Conservation (phyloP, 2,329 filamentous ascomycete species). For the Rhynchosporium agropyri region DNA sequence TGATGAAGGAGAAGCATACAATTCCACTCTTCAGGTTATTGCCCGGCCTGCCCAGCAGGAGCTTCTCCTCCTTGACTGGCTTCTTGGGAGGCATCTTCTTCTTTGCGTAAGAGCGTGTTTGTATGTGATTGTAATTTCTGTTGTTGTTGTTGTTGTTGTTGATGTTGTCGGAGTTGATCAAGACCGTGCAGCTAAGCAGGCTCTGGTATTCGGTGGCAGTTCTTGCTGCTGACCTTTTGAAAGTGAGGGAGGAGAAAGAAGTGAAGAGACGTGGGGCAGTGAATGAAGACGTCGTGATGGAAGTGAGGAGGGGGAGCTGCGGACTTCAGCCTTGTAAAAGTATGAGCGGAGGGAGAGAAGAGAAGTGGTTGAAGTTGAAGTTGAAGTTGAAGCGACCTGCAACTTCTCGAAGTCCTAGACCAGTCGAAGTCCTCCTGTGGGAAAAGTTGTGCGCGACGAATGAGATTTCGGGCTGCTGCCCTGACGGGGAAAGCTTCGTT, state of each 20-base stretch:
- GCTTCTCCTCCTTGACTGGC: conserved; percentile 86
- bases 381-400: too few species aligned
- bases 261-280: conserved; percentile 48
- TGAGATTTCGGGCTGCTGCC: conserved; percentile 18
- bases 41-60: conserved; percentile 91
- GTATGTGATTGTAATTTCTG: conserved; percentile 3
- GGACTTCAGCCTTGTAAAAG: conserved; percentile 35
- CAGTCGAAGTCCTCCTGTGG: conserved; percentile 25
- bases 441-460: conserved; percentile 33
- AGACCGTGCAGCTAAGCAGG: conserved; percentile 44
- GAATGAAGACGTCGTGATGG: conserved; percentile 39
- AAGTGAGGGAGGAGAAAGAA: conserved; percentile 54
- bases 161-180: conserved; percentile 51
- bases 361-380: neutral
- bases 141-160: conserved; percentile 4
- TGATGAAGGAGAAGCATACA: conserved; percentile 57
- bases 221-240: conserved; percentile 52
- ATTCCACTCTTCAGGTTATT: conserved; percentile 99
- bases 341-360: conserved; percentile 28
- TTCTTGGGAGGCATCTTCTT: conserved; percentile 93
- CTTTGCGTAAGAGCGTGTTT: conserved; percentile 57
- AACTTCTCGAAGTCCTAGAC: neutral
- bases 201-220: conserved; percentile 45
- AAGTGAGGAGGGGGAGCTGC: conserved; percentile 28
- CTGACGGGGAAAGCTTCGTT: conserved; percentile 2